Evolutionary conservation across 2,329 filamentous ascomycete genomes (phyloP).

Genomic region (Arachnomyces sp.): DNA sequence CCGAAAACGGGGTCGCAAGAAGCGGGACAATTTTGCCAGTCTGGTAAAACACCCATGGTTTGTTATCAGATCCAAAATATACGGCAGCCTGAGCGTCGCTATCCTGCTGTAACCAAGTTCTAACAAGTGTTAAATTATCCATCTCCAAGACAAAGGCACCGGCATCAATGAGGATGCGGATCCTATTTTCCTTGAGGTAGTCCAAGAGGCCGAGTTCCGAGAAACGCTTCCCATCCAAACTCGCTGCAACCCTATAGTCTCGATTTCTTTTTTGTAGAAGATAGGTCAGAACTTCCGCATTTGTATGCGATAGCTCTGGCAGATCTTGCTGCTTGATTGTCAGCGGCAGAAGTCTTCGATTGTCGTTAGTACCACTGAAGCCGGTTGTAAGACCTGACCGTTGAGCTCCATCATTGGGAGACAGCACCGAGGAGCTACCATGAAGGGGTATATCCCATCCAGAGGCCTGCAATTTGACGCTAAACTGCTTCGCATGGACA

Average conservation of each 20-base stretch:
- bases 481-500: slow-evolving; percentile 56
- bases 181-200: slow-evolving; percentile 34
- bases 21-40: slow-evolving; percentile 29
- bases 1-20: slow-evolving; percentile 51
- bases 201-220: slow-evolving; percentile 44
- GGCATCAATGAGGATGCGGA: slow-evolving; percentile 61
- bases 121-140: slow-evolving; percentile 48
- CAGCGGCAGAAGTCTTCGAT: slow-evolving; percentile 50
- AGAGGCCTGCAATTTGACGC: slow-evolving; percentile 55
- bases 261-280: slow-evolving; percentile 50
- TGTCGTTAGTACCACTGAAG: slow-evolving; percentile 66
- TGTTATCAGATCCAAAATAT: slow-evolving; percentile 11
- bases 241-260: slow-evolving; percentile 6
- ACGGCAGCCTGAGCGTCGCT: slow-evolving; percentile 7
- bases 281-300: slow-evolving; percentile 56
- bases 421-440: background rate
- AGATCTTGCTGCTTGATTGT: slow-evolving; percentile 51
- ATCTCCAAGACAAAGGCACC: slow-evolving; percentile 63
- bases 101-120: slow-evolving; percentile 42
- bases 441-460: slow-evolving; percentile 57
- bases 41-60: slow-evolving; percentile 8
- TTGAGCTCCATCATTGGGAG: slow-evolving; percentile 11
- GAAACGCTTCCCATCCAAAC: slow-evolving; percentile 31
- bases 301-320: slow-evolving; percentile 52
- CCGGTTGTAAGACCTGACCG: slow-evolving; percentile 47